Evolutionary conservation across 78 protist species (phyloP).

Genomic region (Isochrysis galbana): DNA sequence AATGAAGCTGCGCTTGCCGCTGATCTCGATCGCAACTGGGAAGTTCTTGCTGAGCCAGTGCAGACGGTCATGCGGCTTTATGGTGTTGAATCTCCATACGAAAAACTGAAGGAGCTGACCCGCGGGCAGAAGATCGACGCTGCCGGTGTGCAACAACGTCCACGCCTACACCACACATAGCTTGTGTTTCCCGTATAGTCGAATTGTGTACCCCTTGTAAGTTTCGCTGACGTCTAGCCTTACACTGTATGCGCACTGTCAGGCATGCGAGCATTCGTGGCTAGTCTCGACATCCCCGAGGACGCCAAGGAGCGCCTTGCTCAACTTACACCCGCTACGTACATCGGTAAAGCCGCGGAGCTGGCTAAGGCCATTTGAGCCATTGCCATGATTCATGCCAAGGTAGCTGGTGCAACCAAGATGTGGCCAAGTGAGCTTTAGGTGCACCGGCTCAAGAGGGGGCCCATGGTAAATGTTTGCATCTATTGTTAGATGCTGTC

Average conservation of each 20-base stretch:
- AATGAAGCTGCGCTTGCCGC: not conserved
- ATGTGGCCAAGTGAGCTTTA: too few relatives aligned
- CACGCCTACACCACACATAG: too few relatives aligned
- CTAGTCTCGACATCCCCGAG: not conserved
- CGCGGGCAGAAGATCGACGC: constrained; percentile 22
- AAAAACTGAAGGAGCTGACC: constrained; percentile 42
- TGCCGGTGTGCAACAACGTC: too few relatives aligned
- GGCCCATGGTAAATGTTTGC: too few relatives aligned
- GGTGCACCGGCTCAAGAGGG: too few relatives aligned
- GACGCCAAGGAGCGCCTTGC: constrained; percentile 1
- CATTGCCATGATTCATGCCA: too few relatives aligned
- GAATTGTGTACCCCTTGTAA: too few relatives aligned
- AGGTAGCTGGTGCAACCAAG: too few relatives aligned
- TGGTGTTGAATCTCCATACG: constrained; percentile 11
- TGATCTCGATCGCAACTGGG: constrained; percentile 76
- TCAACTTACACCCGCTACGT: not conserved
- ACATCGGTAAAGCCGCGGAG: constrained; percentile 4
- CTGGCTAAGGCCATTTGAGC: not conserved
- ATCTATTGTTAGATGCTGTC: too few relatives aligned
- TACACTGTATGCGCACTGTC: too few relatives aligned
- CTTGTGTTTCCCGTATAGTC: too few relatives aligned
- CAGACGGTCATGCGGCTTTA: constrained; percentile 71
- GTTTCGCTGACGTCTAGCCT: too few relatives aligned
- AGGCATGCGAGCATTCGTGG: not conserved
- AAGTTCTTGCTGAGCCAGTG: constrained; percentile 81